These are phyloP conservation scores for Metschnikowia noctiluminum DNA, from an alignment of 805 yeast genomes.

Conservation along the genomic window DNA sequence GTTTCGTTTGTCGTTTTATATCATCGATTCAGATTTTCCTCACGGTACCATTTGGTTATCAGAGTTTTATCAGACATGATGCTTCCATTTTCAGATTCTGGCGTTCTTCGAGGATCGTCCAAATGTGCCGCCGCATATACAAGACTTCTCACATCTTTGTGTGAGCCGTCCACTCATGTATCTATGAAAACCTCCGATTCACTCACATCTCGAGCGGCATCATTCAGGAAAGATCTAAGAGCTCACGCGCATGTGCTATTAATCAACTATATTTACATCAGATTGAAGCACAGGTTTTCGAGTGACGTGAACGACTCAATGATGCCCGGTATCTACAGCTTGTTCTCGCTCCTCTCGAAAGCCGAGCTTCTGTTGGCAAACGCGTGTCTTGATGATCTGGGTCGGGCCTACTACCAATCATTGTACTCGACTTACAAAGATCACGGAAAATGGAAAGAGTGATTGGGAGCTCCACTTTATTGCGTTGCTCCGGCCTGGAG, in stretches of 20 bases:
- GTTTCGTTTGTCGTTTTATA: constrained; percentile 60
- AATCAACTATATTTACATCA: constrained; percentile 53
- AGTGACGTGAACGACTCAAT: constrained; percentile 46
- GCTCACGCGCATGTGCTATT: constrained; percentile 59
- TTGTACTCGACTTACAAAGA: constrained; percentile 71
- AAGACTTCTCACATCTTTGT: constrained; percentile 61
- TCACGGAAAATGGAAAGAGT: constrained; percentile 75
- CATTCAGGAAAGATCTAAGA: constrained; percentile 59
- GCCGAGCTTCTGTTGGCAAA: constrained; percentile 63
- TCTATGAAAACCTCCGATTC: constrained; percentile 27
- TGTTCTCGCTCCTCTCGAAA: constrained; percentile 67
- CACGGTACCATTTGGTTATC: constrained; percentile 68
- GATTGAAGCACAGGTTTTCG: constrained; percentile 49
- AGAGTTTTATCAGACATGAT: constrained; percentile 49
- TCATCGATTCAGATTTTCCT: constrained; percentile 67
- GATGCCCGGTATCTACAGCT: constrained; percentile 52
- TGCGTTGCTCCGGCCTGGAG: too few species aligned
- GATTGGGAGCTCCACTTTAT: background rate
- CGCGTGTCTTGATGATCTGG: constrained; percentile 63
- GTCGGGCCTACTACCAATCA: constrained; percentile 63
- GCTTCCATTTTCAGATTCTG: constrained; percentile 33
- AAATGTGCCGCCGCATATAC: constrained; percentile 44
- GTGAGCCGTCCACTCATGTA: constrained; percentile 59
- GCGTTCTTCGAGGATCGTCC: constrained; percentile 1
- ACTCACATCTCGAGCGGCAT: constrained; percentile 52